These are phyloP conservation scores for Mucor piriformis DNA, from an alignment of 371 early-diverging fungal genomes.

Conservation along the genomic window DNA sequence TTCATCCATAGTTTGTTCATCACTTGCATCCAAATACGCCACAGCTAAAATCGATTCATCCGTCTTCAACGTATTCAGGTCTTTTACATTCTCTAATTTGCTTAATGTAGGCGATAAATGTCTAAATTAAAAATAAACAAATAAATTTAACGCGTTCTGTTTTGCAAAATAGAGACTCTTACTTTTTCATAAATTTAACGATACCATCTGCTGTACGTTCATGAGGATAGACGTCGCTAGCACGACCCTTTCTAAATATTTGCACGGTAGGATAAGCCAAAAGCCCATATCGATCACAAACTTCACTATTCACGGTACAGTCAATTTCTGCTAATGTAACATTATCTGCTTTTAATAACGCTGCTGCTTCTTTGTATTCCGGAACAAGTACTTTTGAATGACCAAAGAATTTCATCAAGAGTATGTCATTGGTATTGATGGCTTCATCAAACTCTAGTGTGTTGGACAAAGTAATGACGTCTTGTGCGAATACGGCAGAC, in stretches of 20 bases:
- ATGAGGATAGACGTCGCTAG: slow-evolving; percentile 61
- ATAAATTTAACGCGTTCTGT: too few relatives aligned
- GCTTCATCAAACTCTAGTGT: slow-evolving; percentile 59
- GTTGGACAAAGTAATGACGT: slow-evolving; percentile 3
- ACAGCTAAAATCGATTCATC: slow-evolving; percentile 84
- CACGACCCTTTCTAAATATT: slow-evolving; percentile 21
- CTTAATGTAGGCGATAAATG: slow-evolving; percentile 71
- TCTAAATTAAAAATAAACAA: slow-evolving; percentile 20
- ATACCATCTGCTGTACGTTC: slow-evolving; percentile 75
- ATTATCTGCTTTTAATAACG: slow-evolving; percentile 59
- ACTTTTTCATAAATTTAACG: slow-evolving; percentile 83
- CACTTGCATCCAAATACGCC: slow-evolving; percentile 68
- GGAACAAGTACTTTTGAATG: slow-evolving; percentile 83
- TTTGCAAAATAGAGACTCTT: too few relatives aligned
- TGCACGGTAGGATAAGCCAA: slow-evolving; percentile 69
- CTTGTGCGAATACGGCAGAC: neutral
- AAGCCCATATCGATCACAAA: slow-evolving; percentile 79
- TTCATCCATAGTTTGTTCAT: slow-evolving; percentile 50
- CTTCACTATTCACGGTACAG: slow-evolving; percentile 79
- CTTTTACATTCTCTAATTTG: slow-evolving; percentile 9
- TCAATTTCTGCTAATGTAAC: slow-evolving; percentile 87
- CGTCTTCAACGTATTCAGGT: slow-evolving; percentile 66
- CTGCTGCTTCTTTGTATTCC: slow-evolving; percentile 84
- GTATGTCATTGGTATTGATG: slow-evolving; percentile 64
- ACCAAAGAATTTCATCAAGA: slow-evolving; percentile 91